Base-by-base conservation (phyloP, 345 rosid genomes). In the Euphorbia tirucalli region DNA sequence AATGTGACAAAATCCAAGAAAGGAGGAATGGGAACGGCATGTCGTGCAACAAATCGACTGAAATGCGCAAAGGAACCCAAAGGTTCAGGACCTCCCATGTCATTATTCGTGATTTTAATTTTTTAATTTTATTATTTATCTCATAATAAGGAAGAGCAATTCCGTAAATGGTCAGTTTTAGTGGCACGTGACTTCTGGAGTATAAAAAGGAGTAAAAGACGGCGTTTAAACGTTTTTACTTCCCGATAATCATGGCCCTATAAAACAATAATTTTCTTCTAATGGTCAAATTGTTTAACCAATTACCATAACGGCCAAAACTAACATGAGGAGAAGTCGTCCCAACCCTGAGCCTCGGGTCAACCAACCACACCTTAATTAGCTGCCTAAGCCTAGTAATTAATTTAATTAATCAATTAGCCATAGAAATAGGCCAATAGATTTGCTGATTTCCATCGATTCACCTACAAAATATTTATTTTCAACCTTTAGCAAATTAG, bases 161-260 rank as follows among this genome's bases (percentile, higher is more conserved):
- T 16, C 11, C 18, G 52, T 11, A 46, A 46, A 41, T 5, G 46
- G 46, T 3, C 46, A 41, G 19, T 41, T 6, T 41, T 13, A 13
- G 52, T 46, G 61, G 24, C 30, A 63, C 67, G 31, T 37, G 50
- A 63, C 50, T 21, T 10, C 30, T 63, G 48, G 67, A 41, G 67
- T 22, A 14, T 44, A 63, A 37, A 1, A 63, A 49, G 67, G 67
- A 63, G 50, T 3, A 39, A 39, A 46, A 63, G 24, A 19, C 24
- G 6, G 49, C 49, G 11, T 0, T 4, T n/a, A 16, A 5, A 39
- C 19, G 48, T 0, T 25, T 56, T 59, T 25, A 25, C 63, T 35
- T 41, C 19, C 67, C 67, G 67, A 14, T 37, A 41, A n/a, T 63
- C 24, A 39, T n/a, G 67, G n/a, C n/a, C 16, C 35, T 16, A 13